Evolutionary conservation across 345 rosid species (phyloP).

Genomic region (Arabidopsis thaliana): TAIR10.1 NC_003071.7:18412001-18412500

Average conservation of each 20-base stretch:
- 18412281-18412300: conserved; percentile 91
- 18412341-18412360: conserved; percentile 18
- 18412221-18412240: conserved; percentile 96
- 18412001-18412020: background rate
- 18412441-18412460: conserved; percentile 33
- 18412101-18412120: conserved; percentile 12
- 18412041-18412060: background rate
- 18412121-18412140: background rate
- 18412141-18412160: background rate
- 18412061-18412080: background rate
- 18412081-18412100: background rate
- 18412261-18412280: conserved; percentile 91
- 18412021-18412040: background rate
- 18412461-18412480: conserved; percentile 29
- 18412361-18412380: conserved; percentile 34
- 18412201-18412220: conserved; percentile 92
- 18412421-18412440: conserved; percentile 30
- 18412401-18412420: conserved; percentile 33
- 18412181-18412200: background rate
- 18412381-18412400: conserved; percentile 17
- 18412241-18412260: conserved; percentile 82
- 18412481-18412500: background rate
- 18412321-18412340: conserved; percentile 24
- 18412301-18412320: conserved; percentile 36
- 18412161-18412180: background rate